Conservation (phyloP, 2,329 filamentous ascomycete genomes). For the Byssothecium circinans region DNA sequence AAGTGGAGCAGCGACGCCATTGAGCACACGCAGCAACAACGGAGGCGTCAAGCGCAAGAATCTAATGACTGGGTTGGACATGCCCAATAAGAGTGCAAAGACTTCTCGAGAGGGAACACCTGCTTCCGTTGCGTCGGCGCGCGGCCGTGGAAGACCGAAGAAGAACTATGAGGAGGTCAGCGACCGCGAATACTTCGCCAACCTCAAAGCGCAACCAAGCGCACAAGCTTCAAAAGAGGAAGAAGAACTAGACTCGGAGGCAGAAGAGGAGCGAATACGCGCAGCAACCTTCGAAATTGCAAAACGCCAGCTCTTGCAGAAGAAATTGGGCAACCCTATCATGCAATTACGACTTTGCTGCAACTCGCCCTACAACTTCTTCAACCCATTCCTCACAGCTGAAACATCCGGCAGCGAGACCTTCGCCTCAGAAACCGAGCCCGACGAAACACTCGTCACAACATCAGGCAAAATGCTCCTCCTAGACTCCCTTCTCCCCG, state of each 20-base stretch:
- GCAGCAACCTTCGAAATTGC: conserved; percentile 73
- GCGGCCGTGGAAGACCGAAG: conserved; percentile 57
- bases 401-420: conserved; percentile 54
- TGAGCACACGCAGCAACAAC: conserved; percentile 47
- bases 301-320: conserved; percentile 83
- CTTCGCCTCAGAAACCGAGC: conserved; percentile 51
- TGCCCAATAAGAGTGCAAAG: conserved; percentile 70
- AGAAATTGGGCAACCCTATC: conserved; percentile 90
- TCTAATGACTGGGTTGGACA: conserved; percentile 43
- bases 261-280: conserved; percentile 64
- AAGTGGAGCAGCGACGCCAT: conserved; percentile 53
- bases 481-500: conserved; percentile 79
- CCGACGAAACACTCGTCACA: conserved; percentile 80
- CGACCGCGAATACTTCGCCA: conserved; percentile 81
- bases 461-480: conserved; percentile 95
- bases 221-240: conserved; percentile 40
- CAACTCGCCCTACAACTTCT: conserved; percentile 95
- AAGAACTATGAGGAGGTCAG: conserved; percentile 70
- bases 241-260: conserved; percentile 48
- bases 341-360: conserved; percentile 91
- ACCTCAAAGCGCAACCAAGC: conserved; percentile 63
- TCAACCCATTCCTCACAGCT: conserved; percentile 72
- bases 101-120: conserved; percentile 77
- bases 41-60: conserved; percentile 62
- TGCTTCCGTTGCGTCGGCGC: conserved; percentile 53